Evolutionary conservation across 352 stramenopile species (phyloP).

Genomic region (Phytopythium cucurbitacearum): DNA sequence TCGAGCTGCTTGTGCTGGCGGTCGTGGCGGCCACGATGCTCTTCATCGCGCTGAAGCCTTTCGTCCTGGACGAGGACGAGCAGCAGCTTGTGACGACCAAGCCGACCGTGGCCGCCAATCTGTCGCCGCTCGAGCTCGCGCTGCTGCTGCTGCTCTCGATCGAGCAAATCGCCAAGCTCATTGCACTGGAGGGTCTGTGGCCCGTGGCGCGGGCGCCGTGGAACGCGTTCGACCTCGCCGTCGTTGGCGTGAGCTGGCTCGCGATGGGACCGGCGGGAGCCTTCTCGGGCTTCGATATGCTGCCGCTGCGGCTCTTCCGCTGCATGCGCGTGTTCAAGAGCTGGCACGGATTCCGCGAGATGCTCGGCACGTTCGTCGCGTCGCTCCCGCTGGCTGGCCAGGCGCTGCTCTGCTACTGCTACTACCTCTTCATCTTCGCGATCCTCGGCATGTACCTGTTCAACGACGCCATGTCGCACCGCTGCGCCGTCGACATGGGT

Average conservation of each 20-base stretch:
- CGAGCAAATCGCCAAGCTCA: slow-evolving; percentile 59
- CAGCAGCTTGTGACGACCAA: slow-evolving; percentile 18
- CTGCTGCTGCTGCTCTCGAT: slow-evolving; percentile 62
- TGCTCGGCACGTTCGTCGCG: slow-evolving; percentile 71
- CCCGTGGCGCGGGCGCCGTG: slow-evolving; percentile 59
- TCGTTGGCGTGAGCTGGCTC: slow-evolving; percentile 64
- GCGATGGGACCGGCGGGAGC: slow-evolving; percentile 32
- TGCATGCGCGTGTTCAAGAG: slow-evolving; percentile 62
- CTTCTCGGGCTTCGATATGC: slow-evolving; percentile 60
- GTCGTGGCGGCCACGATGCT: slow-evolving; percentile 64
- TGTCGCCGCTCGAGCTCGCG: slow-evolving; percentile 55
- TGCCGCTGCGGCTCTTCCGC: slow-evolving; percentile 71
- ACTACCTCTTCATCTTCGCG: slow-evolving; percentile 84
- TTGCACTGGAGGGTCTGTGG: slow-evolving; percentile 58
- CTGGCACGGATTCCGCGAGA: slow-evolving; percentile 75
- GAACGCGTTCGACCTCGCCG: slow-evolving; percentile 62
- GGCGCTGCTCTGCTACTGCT: slow-evolving; percentile 74
- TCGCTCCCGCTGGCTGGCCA: slow-evolving; percentile 71
- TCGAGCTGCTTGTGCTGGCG: slow-evolving; percentile 65
- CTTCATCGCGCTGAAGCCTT: slow-evolving; percentile 57
- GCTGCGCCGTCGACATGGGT: slow-evolving; percentile 42
- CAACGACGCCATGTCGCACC: slow-evolving; percentile 74
- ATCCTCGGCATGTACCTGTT: slow-evolving; percentile 87
- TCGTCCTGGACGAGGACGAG: slow-evolving; percentile 36
- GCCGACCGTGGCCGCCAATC: slow-evolving; percentile 32